Base-by-base conservation (phyloP, 2,329 filamentous ascomycete species). In the Helotiales sp. region DNA sequence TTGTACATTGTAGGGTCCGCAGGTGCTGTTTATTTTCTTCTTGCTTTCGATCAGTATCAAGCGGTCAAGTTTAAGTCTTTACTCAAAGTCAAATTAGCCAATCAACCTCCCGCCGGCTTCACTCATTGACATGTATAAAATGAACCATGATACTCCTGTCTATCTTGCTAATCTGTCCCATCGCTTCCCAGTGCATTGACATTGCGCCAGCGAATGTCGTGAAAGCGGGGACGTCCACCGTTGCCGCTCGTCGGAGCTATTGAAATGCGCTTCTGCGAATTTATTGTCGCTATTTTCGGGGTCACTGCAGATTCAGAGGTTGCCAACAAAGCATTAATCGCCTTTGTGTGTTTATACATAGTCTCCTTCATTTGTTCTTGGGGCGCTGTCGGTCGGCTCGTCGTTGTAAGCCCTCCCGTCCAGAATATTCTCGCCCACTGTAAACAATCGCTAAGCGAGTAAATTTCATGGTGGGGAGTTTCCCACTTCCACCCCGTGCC, bases 341-440 rank as follows among this genome's bases (percentile, higher is more conserved):
- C 86, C 1, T 89, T 90, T 67, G 82, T 89, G 34, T 91, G 89
- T 79, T 83, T 91, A 71, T 92, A 89, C 79, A 92, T 92, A 77
- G 91, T 91, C 82, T 91, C 90, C 83, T 92, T 92, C 72, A 90
- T 90, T 45, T 84, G 85, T 2, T 90, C 89, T 1, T 92, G 89
- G 89, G 88, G 89, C 87, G 63, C 82, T 77, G 37, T 81, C 78
- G 81, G 81, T 37, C 84, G 83, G 83, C 83, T 85, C 45, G 84
- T 88, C n/a, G 93, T 95, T 75, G 37, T 43, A 43, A 43, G 37
- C n/a, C 34, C 17, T 13, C 37, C 1, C 11, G 13, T 11, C 15
- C 37, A n/a, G 3, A 17, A 43, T 3, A 43, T 17, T n/a, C 37
- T 43, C 10, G 37, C 13, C 15, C n/a, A n/a, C n/a, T n/a, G n/a